Evolutionary conservation across 2,329 filamentous ascomycete genomes (phyloP).

Genomic region (Fusarium metavorans): DNA sequence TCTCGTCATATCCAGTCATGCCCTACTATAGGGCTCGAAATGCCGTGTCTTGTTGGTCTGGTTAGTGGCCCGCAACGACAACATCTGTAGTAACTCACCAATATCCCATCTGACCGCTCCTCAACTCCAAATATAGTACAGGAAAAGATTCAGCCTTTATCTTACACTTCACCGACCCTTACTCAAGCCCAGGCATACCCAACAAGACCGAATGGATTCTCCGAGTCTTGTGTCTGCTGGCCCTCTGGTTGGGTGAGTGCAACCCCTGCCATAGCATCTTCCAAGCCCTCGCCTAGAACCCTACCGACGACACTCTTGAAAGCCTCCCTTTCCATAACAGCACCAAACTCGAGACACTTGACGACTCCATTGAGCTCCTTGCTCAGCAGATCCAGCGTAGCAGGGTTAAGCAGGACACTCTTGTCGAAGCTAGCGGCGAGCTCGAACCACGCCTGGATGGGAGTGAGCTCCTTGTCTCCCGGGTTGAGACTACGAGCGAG

Average conservation of each 20-base stretch:
- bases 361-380: constrained; percentile 58
- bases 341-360: constrained; percentile 61
- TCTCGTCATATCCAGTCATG: not conserved
- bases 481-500: constrained; percentile 60
- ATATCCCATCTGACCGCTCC: not conserved
- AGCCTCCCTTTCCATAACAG: constrained; percentile 58
- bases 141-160: not conserved
- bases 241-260: constrained; percentile 1
- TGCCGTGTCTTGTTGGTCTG: not conserved
- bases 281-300: constrained; percentile 51
- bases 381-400: constrained; percentile 54
- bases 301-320: constrained; percentile 61
- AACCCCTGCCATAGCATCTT: constrained; percentile 30
- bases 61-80: not conserved
- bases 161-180: not conserved
- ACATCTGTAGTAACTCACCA: not conserved
- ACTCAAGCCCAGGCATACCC: constrained; percentile 27
- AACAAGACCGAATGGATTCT: constrained; percentile 7
- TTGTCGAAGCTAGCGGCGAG: constrained; percentile 56
- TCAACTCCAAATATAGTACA: not conserved
- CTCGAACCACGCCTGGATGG: constrained; percentile 68
- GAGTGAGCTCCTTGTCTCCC: constrained; percentile 58
- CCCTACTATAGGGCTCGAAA: not conserved
- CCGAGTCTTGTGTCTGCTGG: constrained; percentile 1
- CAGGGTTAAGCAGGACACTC: constrained; percentile 51